phyloP scores from a whole-genome alignment of 331 rosid species.

The Erythrophleum ivorense region DNA sequence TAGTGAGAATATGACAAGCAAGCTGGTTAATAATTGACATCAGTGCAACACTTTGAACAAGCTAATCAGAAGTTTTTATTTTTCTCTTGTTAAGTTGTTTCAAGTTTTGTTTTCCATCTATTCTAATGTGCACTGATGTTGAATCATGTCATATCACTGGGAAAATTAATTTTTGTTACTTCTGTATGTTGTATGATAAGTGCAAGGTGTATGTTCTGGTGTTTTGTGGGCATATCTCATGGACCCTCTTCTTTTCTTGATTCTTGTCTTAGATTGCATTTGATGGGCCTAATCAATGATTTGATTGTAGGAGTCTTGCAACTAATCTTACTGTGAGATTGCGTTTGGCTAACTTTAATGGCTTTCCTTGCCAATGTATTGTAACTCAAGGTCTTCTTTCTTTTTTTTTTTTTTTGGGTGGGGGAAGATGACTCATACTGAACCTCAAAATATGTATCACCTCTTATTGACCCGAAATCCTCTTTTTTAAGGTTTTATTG shows the following conservation, averaged over 20 bases:
- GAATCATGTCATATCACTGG: constrained; percentile 12
- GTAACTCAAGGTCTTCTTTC: not conserved
- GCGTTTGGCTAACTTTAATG: not conserved
- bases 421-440: not conserved
- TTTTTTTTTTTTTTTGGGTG: not conserved
- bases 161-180: constrained; percentile 13
- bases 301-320: constrained; percentile 6
- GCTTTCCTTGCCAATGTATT: constrained; percentile 10
- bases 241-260: constrained; percentile 1
- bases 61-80: constrained; percentile 29
- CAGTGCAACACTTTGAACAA: constrained; percentile 7
- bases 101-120: constrained; percentile 14
- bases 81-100: constrained; percentile 26
- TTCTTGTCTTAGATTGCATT: constrained; percentile 11
- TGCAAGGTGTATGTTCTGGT: constrained; percentile 9
- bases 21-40: not conserved
- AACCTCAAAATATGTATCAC: constrained; percentile 5
- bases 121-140: not conserved
- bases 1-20: constrained; percentile 9
- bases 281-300: constrained; percentile 1
- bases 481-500: constrained; percentile 16
- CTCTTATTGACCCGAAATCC: constrained; percentile 14
- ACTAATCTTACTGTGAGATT: constrained; percentile 15
- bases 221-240: constrained; percentile 3
- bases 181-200: not conserved